phyloP scores from a whole-genome alignment of 495 filamentous ascomycete genomes.

The Neurospora terricola region DNA sequence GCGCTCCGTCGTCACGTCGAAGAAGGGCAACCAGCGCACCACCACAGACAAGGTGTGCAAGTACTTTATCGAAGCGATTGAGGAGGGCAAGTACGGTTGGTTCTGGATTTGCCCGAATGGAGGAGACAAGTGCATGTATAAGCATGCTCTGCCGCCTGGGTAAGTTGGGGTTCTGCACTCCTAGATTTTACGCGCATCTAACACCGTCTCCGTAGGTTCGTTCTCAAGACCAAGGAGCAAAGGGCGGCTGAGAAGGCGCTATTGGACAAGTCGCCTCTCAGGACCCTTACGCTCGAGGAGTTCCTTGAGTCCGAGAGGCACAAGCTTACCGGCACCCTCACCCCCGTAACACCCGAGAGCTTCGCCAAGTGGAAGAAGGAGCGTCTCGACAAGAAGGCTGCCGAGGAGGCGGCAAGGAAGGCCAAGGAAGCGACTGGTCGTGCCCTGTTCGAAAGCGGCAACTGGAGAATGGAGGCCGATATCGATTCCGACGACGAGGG shows the following conservation, averaged over 20 bases:
- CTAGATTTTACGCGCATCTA: constrained; percentile 15
- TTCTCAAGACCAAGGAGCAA: constrained; percentile 97
- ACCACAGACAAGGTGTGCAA: constrained; percentile 99
- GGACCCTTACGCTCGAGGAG: constrained; percentile 92
- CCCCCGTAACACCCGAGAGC: constrained; percentile 81
- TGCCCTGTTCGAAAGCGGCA: constrained; percentile 90
- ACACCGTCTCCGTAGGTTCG: constrained; percentile 49
- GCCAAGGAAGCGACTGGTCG: constrained; percentile 93
- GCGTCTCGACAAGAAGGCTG: constrained; percentile 88
- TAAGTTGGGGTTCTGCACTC: constrained; percentile 32
- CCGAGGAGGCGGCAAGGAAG: constrained; percentile 73
- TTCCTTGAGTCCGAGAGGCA: constrained; percentile 92
- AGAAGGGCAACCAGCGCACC: constrained; percentile 93
- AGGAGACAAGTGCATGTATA: constrained; percentile 97
- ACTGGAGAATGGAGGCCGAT: constrained; percentile 68
- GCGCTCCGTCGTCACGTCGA: constrained; percentile 78
- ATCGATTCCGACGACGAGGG: constrained; percentile 49
- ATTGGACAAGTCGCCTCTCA: constrained; percentile 90
- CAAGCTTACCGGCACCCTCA: constrained; percentile 81
- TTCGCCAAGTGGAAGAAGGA: constrained; percentile 96
- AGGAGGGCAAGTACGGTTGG: constrained; percentile 98
- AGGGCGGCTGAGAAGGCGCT: constrained; percentile 93
- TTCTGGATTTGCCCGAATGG: constrained; percentile 98
- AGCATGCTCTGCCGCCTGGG: constrained; percentile 88
- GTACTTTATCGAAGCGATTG: constrained; percentile 94